phyloP scores from a whole-genome alignment of 768 basidiomycete species.

The Tricholoma saponaceum region DNA sequence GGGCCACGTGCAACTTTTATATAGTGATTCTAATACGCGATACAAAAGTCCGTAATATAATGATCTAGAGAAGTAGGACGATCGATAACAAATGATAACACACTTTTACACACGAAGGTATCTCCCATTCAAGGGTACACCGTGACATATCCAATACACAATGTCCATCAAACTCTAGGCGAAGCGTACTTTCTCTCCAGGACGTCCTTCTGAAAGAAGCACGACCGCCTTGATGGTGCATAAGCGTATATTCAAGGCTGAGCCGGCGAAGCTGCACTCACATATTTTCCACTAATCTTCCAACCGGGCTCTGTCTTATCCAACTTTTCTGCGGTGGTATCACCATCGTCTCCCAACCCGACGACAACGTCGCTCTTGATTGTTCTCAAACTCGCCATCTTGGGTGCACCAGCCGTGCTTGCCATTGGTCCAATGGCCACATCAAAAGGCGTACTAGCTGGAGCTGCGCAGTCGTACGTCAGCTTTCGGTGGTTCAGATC shows the following conservation, averaged over 20 bases:
- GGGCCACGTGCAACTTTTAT: too few species aligned
- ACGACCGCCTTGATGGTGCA: constrained; percentile 65
- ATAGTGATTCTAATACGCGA: too few species aligned
- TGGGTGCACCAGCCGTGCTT: constrained; percentile 81
- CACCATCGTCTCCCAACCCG: constrained; percentile 67
- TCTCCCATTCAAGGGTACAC: too few species aligned
- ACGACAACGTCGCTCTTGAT: constrained; percentile 97
- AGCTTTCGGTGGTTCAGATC: constrained; percentile 91
- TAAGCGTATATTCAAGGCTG: background rate
- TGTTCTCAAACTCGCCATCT: constrained; percentile 81
- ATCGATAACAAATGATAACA: background rate
- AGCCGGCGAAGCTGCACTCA: constrained; percentile 36
- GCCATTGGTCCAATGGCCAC: constrained; percentile 92
- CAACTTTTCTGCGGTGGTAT: constrained; percentile 69
- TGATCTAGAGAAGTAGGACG: too few species aligned
- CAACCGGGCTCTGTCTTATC: constrained; percentile 87
- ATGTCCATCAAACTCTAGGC: constrained; percentile 29
- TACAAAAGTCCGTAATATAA: too few species aligned
- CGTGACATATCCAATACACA: too few species aligned
- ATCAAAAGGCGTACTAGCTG: constrained; percentile 84
- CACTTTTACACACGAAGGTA: background rate
- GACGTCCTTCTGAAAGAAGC: constrained; percentile 81
- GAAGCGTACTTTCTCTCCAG: constrained; percentile 84
- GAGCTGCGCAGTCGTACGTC: constrained; percentile 84
- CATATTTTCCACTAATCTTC: constrained; percentile 98